Evolutionary conservation across 176 grass and related monocot species (phyloP), one percentile per base, ranked within the genome.

Genomic region (Areca catechu): DNA sequence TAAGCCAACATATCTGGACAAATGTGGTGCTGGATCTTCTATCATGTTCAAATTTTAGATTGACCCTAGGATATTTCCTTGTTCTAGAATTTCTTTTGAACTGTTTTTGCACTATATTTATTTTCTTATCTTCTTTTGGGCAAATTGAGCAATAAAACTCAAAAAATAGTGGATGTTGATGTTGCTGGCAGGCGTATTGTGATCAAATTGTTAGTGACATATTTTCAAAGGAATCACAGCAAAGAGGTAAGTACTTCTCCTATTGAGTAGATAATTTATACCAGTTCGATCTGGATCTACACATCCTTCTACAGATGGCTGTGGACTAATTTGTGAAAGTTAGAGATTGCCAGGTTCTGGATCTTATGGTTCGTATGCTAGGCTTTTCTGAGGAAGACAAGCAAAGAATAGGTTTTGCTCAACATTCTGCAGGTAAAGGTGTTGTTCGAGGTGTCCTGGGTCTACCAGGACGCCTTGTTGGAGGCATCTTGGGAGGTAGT

Each of bases 301-400:
- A 2, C 34, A 43, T 9, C 34, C 34, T 43, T 43, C 34, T 12
- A 7, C 4, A 50, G 63, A 20, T 73, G 49, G 24, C 30, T 5
- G 9, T 43, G 2, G 5, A 74, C 22, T 60, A 56, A 54, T 51
- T 61, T 57, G 12, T 23, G 29, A 54, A 53, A 67, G 25, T 57
- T 49, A 9, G 10, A 15, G 4, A 68, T 18, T 19, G 25, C 24
- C 53, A 98, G 94, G 94, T 98, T 70, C 62, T 98, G 58, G 88
- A 98, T 48, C 81, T 93, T 53, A 93, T 98, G 73, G 88, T 85
- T 67, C 79, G 94, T 56, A 89, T 98, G 88, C 83, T 98, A 81
- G 94, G 94, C 37, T 98, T 98, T 73, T 85, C 88, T 0, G 88
- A 86, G 56, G 94, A 98, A 85, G 94, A 98, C 52, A 98, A 93